Evolutionary conservation across 1,139 yeast genomes (phyloP), one percentile per base, ranked within the genome.

Genomic region (Yamadazyma jaroonii): DNA sequence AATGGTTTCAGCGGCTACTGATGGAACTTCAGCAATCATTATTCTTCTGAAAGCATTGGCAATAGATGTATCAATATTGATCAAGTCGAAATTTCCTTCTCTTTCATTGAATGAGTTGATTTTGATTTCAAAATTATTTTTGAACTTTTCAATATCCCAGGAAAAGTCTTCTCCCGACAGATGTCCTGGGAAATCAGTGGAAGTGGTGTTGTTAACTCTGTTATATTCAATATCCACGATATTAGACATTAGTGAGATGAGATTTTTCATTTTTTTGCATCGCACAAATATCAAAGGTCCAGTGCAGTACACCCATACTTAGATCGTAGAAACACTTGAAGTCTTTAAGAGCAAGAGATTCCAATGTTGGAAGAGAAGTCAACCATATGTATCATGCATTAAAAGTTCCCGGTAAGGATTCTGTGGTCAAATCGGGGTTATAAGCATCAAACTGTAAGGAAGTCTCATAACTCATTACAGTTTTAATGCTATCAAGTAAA

Each of bases 41-140:
- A 92, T 86, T 58, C 98, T 84, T 57, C 98, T 85, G 66, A 92
- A 89, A 0, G 98, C 97, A 68, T 92, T 92, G 36, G 97, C 92
- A 41, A 92, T 72, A 10, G 97, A 86, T 2, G 97, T 86, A 59
- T 92, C 98, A 35, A 90, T 68, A 50, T 88, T 84, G 42, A 86
- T 67, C 47, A 94, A 71, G 60, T 92, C 98, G 53, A 92, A 92
- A 60, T 87, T 89, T 45, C 92, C 89, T 33, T 76, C 77, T 57
- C 86, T 73, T 42, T 80, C 88, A 24, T 79, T 74, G 48, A 84
- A 66, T 52, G 76, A 74, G 15, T 77, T 66, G 47, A 92, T 81
- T 40, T 82, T 68, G 45, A 92, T 76, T 48, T 86, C 84, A 57
- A 90, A 84, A 14, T 67, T 58, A 31, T 79, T 63, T 57, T 82